phyloP scores from a whole-genome alignment of 1,284 basidiomycete genomes.

The Ceraceosorus guamensis region DNA sequence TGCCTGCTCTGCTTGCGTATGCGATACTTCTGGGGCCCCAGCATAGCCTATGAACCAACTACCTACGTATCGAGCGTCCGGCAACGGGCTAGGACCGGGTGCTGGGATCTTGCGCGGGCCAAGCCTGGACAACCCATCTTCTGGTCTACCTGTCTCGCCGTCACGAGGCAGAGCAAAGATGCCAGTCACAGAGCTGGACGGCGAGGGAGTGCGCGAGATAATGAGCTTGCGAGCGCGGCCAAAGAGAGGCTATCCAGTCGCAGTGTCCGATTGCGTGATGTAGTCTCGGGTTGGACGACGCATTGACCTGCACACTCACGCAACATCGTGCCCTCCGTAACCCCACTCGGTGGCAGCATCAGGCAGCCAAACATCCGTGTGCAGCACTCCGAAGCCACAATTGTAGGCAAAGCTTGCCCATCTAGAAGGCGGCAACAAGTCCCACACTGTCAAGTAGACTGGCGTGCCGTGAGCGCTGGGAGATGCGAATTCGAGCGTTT shows the following conservation, averaged over 20 bases:
- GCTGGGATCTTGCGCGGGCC: conserved; percentile 9
- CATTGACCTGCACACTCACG: conserved; percentile 5
- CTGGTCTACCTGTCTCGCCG: not conserved
- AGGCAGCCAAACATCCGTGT: conserved; percentile 14
- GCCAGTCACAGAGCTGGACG: conserved; percentile 10
- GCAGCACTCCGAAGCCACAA: conserved; percentile 14
- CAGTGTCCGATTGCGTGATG: too few species aligned
- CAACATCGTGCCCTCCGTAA: conserved; percentile 12
- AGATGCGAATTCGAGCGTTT: not conserved
- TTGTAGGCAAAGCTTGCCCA: conserved; percentile 4
- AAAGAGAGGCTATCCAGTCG: too few species aligned
- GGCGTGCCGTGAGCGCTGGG: conserved; percentile 11
- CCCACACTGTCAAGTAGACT: conserved; percentile 16
- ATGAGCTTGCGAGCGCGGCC: not conserved
- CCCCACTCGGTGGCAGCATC: conserved; percentile 14
- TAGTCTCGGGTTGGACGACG: too few species aligned
- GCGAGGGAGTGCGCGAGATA: not conserved
- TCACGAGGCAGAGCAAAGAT: conserved; percentile 15
- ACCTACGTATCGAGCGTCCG: conserved; percentile 11
- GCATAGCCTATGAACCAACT: conserved; percentile 16
- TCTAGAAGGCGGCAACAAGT: conserved; percentile 9
- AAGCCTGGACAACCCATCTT: conserved; percentile 12
- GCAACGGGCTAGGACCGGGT: conserved; percentile 11
- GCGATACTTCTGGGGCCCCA: not conserved
- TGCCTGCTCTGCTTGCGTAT: not conserved